Percentiles rank a stretch among this genome's conserved stretches.
phyloP scores from a whole-genome alignment of 2,329 filamentous ascomycete species.

The Chalara sp. region DNA sequence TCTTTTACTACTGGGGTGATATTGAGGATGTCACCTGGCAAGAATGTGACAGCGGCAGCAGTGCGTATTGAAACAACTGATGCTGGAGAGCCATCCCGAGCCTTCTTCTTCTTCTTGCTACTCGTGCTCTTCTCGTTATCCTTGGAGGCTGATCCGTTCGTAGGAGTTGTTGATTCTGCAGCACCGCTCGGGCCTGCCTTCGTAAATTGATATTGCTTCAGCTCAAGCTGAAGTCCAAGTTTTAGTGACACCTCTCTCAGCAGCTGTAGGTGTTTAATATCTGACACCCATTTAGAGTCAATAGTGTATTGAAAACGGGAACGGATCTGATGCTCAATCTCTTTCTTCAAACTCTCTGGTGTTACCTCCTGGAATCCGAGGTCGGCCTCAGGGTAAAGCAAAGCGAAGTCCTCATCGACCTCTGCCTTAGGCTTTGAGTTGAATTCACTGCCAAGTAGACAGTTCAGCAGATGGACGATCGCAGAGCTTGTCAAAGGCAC shows the following conservation, averaged over 20 bases:
- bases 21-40: constrained; percentile 80
- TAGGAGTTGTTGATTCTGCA: constrained; percentile 27
- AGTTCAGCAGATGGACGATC: constrained; percentile 86
- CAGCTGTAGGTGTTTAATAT: constrained; percentile 70
- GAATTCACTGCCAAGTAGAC: constrained; percentile 70
- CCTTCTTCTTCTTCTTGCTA: constrained; percentile 52
- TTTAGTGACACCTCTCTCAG: constrained; percentile 85
- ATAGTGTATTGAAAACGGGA: constrained; percentile 74
- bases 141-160: constrained; percentile 34
- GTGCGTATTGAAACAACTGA: constrained; percentile 35
- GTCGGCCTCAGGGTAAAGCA: constrained; percentile 75
- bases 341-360: constrained; percentile 60
- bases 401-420: constrained; percentile 65
- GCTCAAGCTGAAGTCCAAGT: constrained; percentile 80
- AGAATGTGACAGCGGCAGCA: constrained; percentile 57
- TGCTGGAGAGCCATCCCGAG: constrained; percentile 42
- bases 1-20: constrained; percentile 94
- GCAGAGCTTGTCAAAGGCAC: constrained; percentile 73
- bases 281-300: constrained; percentile 57
- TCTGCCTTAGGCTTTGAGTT: constrained; percentile 75
- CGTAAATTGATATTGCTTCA: constrained; percentile 67
- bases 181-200: constrained; percentile 24
- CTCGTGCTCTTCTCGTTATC: constrained; percentile 30
- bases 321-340: constrained; percentile 64
- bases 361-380: constrained; percentile 75